phyloP scores from a whole-genome alignment of 441 rosid species.

The Gossypium gossypioides region DNA sequence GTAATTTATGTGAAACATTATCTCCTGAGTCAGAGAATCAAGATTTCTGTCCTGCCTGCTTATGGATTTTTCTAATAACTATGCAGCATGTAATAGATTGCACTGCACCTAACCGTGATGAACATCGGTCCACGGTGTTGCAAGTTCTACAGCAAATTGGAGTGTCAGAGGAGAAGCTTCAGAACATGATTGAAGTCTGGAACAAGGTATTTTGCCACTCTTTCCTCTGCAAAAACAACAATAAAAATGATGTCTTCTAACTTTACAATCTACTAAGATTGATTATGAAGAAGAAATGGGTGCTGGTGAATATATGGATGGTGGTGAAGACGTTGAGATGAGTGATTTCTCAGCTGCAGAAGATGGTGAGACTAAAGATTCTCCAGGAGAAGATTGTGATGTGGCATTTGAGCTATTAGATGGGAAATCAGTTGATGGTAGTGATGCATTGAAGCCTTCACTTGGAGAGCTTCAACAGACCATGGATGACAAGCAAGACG shows the following conservation, averaged over 20 bases:
- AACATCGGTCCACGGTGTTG: constrained; percentile 79
- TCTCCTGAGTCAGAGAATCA: neutral
- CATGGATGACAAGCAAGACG: constrained; percentile 21
- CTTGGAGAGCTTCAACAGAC: constrained; percentile 18
- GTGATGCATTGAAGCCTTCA: constrained; percentile 9
- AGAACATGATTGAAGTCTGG: constrained; percentile 89
- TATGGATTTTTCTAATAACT: neutral
- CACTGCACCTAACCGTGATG: constrained; percentile 76
- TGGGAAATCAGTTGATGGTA: neutral
- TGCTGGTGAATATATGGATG: constrained; percentile 23
- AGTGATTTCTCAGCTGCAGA: constrained; percentile 27
- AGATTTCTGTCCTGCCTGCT: neutral
- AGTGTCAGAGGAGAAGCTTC: constrained; percentile 67
- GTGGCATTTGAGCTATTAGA: constrained; percentile 13
- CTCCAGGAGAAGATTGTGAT: constrained; percentile 24
- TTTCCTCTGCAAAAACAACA: neutral
- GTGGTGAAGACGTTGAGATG: constrained; percentile 26
- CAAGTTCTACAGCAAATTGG: constrained; percentile 82
- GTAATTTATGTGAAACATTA: neutral
- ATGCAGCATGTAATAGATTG: constrained; percentile 80
- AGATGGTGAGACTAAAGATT: constrained; percentile 18
- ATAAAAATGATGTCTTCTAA: neutral
- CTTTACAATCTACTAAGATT: constrained; percentile 33
- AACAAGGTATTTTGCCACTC: constrained; percentile 46
- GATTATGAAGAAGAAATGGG: constrained; percentile 49